Evolutionary conservation across 257 asterid genomes (phyloP).

Genomic region (Thymus mandschuricus): DNA sequence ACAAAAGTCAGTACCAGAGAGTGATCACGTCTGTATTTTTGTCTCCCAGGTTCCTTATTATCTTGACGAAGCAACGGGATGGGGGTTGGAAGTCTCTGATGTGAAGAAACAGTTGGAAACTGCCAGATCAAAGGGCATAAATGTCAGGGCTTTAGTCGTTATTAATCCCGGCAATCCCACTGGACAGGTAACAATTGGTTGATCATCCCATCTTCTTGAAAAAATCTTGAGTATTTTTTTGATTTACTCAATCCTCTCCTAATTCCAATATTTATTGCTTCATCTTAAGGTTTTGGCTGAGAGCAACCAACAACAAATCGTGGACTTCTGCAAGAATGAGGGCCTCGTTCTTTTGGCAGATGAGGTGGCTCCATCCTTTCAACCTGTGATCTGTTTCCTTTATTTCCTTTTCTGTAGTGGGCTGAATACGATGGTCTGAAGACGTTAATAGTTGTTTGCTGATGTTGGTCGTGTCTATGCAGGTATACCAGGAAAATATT

Average conservation of each 20-base stretch:
- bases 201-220: neutral
- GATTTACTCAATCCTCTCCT: neutral
- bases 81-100: constrained; percentile 92
- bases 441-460: neutral
- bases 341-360: constrained; percentile 97
- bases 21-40: neutral
- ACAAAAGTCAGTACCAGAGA: neutral
- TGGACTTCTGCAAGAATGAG: constrained; percentile 94
- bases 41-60: constrained; percentile 82
- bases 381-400: neutral
- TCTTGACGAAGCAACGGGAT: constrained; percentile 96
- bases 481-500: constrained; percentile 93
- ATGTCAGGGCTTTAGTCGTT: constrained; percentile 87
- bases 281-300: constrained; percentile 42
- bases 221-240: neutral
- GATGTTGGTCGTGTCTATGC: constrained; percentile 27
- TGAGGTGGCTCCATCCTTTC: constrained; percentile 58
- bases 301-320: constrained; percentile 75
- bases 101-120: constrained; percentile 75
- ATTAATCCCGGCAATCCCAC: constrained; percentile 99
- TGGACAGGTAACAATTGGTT: constrained; percentile 66
- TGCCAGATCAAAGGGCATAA: constrained; percentile 76
- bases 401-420: neutral
- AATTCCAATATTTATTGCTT: constrained; percentile 25
- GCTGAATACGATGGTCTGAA: neutral